Percentiles rank a stretch among this genome's conserved stretches.
Evolutionary conservation across 805 yeast genomes (phyloP).

Genomic region (Starmerella riodocensis): DNA sequence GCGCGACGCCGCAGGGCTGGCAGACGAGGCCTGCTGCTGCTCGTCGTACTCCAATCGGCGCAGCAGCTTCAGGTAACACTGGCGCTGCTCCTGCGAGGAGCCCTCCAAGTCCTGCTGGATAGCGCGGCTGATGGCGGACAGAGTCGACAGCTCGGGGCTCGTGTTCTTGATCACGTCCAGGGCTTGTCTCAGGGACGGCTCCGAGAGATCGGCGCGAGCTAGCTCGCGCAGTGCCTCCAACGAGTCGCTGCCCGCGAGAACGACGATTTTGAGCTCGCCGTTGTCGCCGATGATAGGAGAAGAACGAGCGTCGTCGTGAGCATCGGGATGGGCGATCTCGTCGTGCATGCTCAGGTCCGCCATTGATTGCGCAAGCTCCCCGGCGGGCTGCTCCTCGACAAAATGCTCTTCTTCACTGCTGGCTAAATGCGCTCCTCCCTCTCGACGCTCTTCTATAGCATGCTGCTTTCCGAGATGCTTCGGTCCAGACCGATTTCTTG

Average conservation of each 20-base stretch:
- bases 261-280: not conserved
- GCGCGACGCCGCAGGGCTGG: not conserved
- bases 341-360: conserved; percentile 7
- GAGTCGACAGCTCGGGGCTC: not conserved
- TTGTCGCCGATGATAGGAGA: not conserved
- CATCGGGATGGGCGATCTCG: not conserved
- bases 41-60: conserved; percentile 5
- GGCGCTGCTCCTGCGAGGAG: conserved; percentile 4
- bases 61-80: conserved; percentile 4
- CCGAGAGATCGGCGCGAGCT: not conserved
- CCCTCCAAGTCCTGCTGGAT: conserved; percentile 3
- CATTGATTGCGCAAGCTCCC: conserved; percentile 1
- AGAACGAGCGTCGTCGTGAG: no score
- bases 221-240: not conserved
- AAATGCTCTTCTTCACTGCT: no score
- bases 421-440: no score
- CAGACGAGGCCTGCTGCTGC: not conserved
- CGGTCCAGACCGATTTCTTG: no score
- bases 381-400: no score
- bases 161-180: not conserved
- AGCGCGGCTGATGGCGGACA: conserved; percentile 1
- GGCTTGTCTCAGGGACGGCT: not conserved
- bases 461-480: no score
- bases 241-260: no score
- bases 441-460: no score